phyloP scores from a whole-genome alignment of 805 yeast species.

The Wickerhamomyces subpelliculosus region DNA sequence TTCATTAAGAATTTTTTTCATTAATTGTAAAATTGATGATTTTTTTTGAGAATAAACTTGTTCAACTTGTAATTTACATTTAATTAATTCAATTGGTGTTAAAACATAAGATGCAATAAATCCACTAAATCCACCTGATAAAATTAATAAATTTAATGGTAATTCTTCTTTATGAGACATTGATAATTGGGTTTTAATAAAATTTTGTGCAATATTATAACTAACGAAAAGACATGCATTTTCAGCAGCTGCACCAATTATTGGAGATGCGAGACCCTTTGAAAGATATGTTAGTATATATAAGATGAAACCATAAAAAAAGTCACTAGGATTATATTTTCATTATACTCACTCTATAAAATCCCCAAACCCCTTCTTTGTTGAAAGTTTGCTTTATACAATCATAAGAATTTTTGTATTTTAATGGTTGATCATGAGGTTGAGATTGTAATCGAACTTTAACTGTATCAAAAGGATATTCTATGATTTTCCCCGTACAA shows the following conservation, averaged over 20 bases:
- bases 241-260: slow-evolving; percentile 87
- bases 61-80: slow-evolving; percentile 80
- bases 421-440: slow-evolving; percentile 41
- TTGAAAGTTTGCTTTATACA: slow-evolving; percentile 56
- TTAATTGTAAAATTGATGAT: slow-evolving; percentile 30
- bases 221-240: slow-evolving; percentile 72
- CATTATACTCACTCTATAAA: too few relatives aligned
- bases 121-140: slow-evolving; percentile 81
- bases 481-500: slow-evolving; percentile 74
- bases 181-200: slow-evolving; percentile 22
- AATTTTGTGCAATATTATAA: slow-evolving; percentile 42
- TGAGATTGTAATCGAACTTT: slow-evolving; percentile 84
- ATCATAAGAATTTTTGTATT: slow-evolving; percentile 52
- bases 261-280: slow-evolving; percentile 79
- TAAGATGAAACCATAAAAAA: neutral
- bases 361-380: slow-evolving; percentile 72
- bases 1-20: slow-evolving; percentile 33
- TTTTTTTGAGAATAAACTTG: slow-evolving; percentile 22
- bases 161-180: slow-evolving; percentile 15
- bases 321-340: too few relatives aligned
- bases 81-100: slow-evolving; percentile 89
- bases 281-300: too few relatives aligned
- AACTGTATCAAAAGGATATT: slow-evolving; percentile 89
- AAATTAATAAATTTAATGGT: slow-evolving; percentile 38
- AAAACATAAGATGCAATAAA: slow-evolving; percentile 73